Percentiles rank a stretch among this genome's conserved stretches.
Conservation (phyloP, 805 yeast genomes). For the Yamadazyma takamatsuzukensis region DNA sequence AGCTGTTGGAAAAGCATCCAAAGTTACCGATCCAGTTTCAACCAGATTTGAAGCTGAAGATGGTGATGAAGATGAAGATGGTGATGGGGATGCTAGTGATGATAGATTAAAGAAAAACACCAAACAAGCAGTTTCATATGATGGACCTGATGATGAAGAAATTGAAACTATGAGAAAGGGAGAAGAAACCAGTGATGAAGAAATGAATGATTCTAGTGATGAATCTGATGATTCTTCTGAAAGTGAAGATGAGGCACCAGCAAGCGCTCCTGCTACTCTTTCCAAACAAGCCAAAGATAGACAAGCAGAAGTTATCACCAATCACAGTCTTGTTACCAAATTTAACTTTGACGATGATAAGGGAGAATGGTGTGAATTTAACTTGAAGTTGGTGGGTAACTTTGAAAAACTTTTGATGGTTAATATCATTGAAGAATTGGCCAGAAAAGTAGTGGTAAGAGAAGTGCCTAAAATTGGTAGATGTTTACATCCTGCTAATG, state of each 20-base stretch:
- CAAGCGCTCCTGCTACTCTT: constrained; percentile 11
- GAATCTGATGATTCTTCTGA: constrained; percentile 31
- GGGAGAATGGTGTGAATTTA: constrained; percentile 93
- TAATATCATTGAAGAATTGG: constrained; percentile 88
- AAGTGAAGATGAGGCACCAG: constrained; percentile 11
- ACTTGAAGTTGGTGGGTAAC: constrained; percentile 68
- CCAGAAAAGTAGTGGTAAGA: constrained; percentile 86
- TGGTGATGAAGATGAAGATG: constrained; percentile 35
- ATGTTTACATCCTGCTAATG: constrained; percentile 83
- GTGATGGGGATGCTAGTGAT: constrained; percentile 59
- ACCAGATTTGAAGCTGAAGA: constrained; percentile 18
- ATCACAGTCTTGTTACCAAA: constrained; percentile 68
- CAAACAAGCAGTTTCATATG: constrained; percentile 88
- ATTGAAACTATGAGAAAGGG: constrained; percentile 84
- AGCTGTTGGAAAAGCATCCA: constrained; percentile 68
- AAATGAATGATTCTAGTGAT: constrained; percentile 37
- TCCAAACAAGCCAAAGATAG: constrained; percentile 73
- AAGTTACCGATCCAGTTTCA: constrained; percentile 37
- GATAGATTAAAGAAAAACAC: constrained; percentile 58
- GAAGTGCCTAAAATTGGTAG: constrained; percentile 90
- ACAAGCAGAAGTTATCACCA: constrained; percentile 73
- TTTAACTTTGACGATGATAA: constrained; percentile 85
- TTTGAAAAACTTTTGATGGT: constrained; percentile 96
- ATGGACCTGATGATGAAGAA: constrained; percentile 94
- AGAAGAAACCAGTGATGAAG: constrained; percentile 74